Conservation (phyloP, 352 stramenopile genomes). For the Thalassiosira pacifica region DNA sequence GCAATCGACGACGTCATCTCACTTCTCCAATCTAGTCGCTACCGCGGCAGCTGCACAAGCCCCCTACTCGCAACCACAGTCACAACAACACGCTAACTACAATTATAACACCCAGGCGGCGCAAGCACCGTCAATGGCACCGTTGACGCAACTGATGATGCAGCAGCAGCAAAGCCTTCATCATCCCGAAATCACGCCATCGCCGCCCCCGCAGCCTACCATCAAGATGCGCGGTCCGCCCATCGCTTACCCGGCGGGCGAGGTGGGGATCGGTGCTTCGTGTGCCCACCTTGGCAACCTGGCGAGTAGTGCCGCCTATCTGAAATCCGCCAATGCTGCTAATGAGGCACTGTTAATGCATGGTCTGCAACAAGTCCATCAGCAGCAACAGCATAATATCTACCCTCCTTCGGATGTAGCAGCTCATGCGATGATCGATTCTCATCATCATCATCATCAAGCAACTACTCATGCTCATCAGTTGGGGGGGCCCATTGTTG, state of each 20-base stretch:
- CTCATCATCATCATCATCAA: background rate
- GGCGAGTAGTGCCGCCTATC: background rate
- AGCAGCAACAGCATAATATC: background rate
- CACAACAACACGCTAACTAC: conserved; percentile 2
- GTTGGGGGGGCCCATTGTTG: too few species aligned
- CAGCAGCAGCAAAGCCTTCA: background rate
- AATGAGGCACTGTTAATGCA: too few species aligned
- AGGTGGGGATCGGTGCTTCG: background rate
- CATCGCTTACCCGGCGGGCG: background rate
- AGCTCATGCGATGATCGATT: too few species aligned
- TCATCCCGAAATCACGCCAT: conserved; percentile 29
- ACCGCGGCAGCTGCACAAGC: too few species aligned
- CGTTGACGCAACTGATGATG: too few species aligned
- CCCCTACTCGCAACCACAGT: too few species aligned
- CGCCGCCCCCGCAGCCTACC: conserved; percentile 18
- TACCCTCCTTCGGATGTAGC: background rate
- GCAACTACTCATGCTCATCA: too few species aligned
- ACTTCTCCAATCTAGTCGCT: too few species aligned
- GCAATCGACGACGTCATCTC: too few species aligned
- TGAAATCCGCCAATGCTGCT: too few species aligned
- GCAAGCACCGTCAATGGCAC: background rate
- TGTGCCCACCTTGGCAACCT: too few species aligned
- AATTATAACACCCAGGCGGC: background rate
- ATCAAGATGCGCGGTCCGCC: conserved; percentile 16
- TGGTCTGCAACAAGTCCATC: too few species aligned